These are phyloP conservation scores for Spiraea crenata DNA, from an alignment of 331 rosid species.

Conservation along the genomic window DNA sequence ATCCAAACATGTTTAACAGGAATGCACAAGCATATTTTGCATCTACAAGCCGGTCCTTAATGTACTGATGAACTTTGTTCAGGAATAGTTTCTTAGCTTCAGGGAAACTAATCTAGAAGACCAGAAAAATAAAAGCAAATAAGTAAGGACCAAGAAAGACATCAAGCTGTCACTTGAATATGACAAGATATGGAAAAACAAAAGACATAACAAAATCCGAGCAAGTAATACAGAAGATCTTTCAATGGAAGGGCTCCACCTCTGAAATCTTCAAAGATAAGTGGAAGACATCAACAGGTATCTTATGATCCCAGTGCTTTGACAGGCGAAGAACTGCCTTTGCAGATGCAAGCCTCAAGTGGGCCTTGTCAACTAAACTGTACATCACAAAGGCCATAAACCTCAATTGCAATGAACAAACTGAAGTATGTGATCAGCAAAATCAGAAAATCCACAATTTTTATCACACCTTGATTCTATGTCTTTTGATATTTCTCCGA, in stretches of 20 bases:
- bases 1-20: slow-evolving; percentile 52
- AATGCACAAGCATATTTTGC: slow-evolving; percentile 91
- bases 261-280: slow-evolving; percentile 78
- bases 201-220: slow-evolving; percentile 18
- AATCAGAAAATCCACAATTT: slow-evolving; percentile 14
- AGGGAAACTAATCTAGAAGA: slow-evolving; percentile 65
- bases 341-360: slow-evolving; percentile 90
- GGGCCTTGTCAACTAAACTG: slow-evolving; percentile 94
- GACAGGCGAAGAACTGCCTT: slow-evolving; percentile 85
- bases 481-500: slow-evolving; percentile 87
- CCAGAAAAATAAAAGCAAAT: slow-evolving; percentile 35
- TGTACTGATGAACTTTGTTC: slow-evolving; percentile 77
- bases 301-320: slow-evolving; percentile 91
- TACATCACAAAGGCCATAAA: slow-evolving; percentile 29
- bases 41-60: slow-evolving; percentile 87
- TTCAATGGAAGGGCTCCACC: slow-evolving; percentile 41
- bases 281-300: slow-evolving; percentile 74
- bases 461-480: slow-evolving; percentile 69
- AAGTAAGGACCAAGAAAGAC: slow-evolving; percentile 10
- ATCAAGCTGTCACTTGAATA: slow-evolving; percentile 15
- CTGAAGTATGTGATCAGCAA: slow-evolving; percentile 7
- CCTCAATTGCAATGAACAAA: slow-evolving; percentile 16
- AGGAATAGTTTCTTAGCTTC: slow-evolving; percentile 75
- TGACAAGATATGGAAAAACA: slow-evolving; percentile 9
- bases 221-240: slow-evolving; percentile 17